Evolutionary conservation across 2,329 filamentous ascomycete species (phyloP).

Genomic region (Beauveria asiatica): DNA sequence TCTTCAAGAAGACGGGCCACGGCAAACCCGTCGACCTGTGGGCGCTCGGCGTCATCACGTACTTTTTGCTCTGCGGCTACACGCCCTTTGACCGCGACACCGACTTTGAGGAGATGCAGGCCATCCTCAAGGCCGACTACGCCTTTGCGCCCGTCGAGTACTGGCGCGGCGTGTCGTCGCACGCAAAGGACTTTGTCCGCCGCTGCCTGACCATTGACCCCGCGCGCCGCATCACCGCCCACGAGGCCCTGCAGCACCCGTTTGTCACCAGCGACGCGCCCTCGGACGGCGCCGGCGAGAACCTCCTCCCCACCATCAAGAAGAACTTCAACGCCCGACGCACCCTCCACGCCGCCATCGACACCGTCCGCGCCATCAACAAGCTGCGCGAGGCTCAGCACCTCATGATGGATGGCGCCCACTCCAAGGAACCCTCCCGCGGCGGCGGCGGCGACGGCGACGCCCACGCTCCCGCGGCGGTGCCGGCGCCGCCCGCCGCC

Average conservation of each 20-base stretch:
- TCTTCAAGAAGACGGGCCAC: slow-evolving; percentile 97
- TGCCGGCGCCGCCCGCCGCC: slow-evolving; percentile 15
- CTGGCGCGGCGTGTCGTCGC: slow-evolving; percentile 85
- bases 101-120: slow-evolving; percentile 99
- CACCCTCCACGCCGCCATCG: slow-evolving; percentile 61
- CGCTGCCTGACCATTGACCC: slow-evolving; percentile 88
- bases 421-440: slow-evolving; percentile 40
- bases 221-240: slow-evolving; percentile 78
- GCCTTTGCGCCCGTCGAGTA: slow-evolving; percentile 90
- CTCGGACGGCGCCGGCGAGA: slow-evolving; percentile 43
- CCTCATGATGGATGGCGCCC: slow-evolving; percentile 53
- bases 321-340: slow-evolving; percentile 66
- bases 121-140: slow-evolving; percentile 94
- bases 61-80: slow-evolving; percentile 95
- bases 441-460: slow-evolving; percentile 24
- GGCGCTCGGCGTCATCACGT: slow-evolving; percentile 97
- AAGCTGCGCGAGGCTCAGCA: slow-evolving; percentile 58
- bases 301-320: slow-evolving; percentile 60
- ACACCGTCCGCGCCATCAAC: slow-evolving; percentile 63
- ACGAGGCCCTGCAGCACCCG: slow-evolving; percentile 62
- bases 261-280: slow-evolving; percentile 50
- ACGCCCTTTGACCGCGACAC: slow-evolving; percentile 96
- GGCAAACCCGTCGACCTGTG: slow-evolving; percentile 97
- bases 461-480: slow-evolving; percentile 1
- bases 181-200: slow-evolving; percentile 86